phyloP scores from a whole-genome alignment of 176 grass and related monocot genomes.

The Bromus sterilis region DNA sequence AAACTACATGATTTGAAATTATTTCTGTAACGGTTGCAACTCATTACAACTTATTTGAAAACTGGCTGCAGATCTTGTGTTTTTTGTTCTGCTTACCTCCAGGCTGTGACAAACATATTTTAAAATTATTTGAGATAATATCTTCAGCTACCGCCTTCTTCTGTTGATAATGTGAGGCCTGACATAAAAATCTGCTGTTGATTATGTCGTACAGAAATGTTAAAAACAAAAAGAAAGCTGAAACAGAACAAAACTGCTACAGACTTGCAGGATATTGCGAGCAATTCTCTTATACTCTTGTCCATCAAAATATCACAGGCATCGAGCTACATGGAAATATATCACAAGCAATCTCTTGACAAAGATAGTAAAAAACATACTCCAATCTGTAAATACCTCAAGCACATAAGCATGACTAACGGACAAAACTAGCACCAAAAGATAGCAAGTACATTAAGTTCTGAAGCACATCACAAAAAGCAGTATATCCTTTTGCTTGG shows the following conservation, averaged over 20 bases:
- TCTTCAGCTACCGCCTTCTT: neutral
- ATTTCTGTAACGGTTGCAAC: neutral
- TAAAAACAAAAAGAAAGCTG: neutral
- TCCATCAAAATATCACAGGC: too few relatives aligned
- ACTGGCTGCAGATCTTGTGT: neutral
- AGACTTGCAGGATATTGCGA: neutral
- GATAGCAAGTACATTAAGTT: neutral
- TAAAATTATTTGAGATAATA: neutral
- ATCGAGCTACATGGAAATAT: too few relatives aligned
- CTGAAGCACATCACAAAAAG: neutral
- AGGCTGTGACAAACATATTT: too few relatives aligned
- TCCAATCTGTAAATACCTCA: neutral
- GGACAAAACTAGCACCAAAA: neutral
- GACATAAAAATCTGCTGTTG: neutral
- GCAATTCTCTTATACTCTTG: too few relatives aligned
- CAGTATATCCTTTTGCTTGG: too few relatives aligned
- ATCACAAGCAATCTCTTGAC: too few relatives aligned
- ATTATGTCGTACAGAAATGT: neutral
- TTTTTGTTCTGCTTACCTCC: neutral
- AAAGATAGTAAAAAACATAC: neutral
- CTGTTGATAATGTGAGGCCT: neutral
- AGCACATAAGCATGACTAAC: neutral
- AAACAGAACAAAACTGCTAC: neutral
- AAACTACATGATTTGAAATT: neutral
- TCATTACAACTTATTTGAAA: neutral